Evolutionary conservation across 257 asterid genomes (phyloP).

Genomic region (Eucommia ulmoides): DNA sequence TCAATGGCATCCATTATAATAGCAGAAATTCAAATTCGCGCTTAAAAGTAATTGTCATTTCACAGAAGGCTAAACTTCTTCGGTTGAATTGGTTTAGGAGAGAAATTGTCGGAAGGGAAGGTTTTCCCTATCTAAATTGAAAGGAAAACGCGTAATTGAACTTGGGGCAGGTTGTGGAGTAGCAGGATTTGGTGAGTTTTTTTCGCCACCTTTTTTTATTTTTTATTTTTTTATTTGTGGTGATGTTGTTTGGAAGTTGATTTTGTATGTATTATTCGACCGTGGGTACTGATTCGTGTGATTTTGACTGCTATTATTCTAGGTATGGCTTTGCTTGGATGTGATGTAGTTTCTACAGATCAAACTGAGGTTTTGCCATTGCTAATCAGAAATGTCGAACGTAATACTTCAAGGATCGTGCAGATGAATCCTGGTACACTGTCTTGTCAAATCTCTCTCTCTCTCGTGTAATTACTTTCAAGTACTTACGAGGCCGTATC

Average conservation of each 20-base stretch:
- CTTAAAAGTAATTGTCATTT: background rate
- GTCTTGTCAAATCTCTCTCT: background rate
- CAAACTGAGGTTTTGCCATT: slow-evolving; percentile 90
- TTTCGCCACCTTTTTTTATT: too few relatives aligned
- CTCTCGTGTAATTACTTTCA: too few relatives aligned
- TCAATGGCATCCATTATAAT: background rate
- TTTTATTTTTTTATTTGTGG: too few relatives aligned
- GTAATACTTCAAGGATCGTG: slow-evolving; percentile 70
- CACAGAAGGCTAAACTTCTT: slow-evolving; percentile 12
- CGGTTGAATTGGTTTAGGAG: slow-evolving; percentile 34
- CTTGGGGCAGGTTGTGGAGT: slow-evolving; percentile 99
- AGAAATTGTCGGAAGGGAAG: slow-evolving; percentile 81
- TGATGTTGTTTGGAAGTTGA: too few relatives aligned
- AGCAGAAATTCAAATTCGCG: background rate
- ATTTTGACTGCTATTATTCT: slow-evolving; percentile 15
- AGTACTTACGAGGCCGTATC: too few relatives aligned
- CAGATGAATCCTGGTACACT: slow-evolving; percentile 56
- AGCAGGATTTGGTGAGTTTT: slow-evolving; percentile 77
- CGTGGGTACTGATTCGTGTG: too few relatives aligned
- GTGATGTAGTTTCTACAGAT: slow-evolving; percentile 84
- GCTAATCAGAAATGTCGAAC: slow-evolving; percentile 76
- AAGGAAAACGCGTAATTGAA: slow-evolving; percentile 91
- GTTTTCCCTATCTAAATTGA: slow-evolving; percentile 74
- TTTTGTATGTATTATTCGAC: too few relatives aligned
- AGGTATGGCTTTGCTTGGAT: slow-evolving; percentile 97